Conservation (phyloP, 1,284 basidiomycete species). For the Inonotus obliquus region DNA sequence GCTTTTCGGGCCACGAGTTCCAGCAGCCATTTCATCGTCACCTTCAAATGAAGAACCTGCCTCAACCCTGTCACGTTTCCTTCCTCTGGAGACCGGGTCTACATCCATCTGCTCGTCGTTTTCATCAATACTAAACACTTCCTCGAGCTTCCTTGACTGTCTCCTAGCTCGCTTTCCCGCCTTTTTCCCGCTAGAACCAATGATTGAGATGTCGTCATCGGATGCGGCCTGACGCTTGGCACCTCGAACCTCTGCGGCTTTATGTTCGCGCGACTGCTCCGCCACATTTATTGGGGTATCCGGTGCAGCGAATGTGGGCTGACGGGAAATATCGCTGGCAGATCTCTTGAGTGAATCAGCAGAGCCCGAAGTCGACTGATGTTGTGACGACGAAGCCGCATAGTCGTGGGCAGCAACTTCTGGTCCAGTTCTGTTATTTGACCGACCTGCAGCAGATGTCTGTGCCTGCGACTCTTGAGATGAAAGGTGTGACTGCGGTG, state of each 20-base stretch:
- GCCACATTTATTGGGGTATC: conserved; percentile 4
- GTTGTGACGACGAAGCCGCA: background rate
- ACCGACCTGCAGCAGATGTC: background rate
- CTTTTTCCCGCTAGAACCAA: conserved; percentile 22
- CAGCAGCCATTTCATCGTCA: conserved; percentile 44
- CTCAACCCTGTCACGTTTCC: conserved; percentile 70
- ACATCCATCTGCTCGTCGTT: conserved; percentile 26
- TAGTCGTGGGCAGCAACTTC: background rate
- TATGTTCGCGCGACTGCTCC: background rate
- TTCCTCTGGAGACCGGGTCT: conserved; percentile 44
- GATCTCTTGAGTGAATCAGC: background rate
- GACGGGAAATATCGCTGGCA: background rate
- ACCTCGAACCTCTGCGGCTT: conserved; percentile 31
- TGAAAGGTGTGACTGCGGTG: background rate
- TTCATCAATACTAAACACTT: conserved; percentile 7
- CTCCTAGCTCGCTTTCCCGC: conserved; percentile 28
- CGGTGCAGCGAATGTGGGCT: background rate
- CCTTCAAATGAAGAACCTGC: conserved; percentile 66
- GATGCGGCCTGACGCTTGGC: conserved; percentile 41
- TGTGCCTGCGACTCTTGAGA: background rate
- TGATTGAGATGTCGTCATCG: conserved; percentile 36
- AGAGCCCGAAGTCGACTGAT: background rate
- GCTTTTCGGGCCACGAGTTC: conserved; percentile 31
- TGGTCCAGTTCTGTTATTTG: background rate
- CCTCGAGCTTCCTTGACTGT: conserved; percentile 11